These are phyloP conservation scores for Odontarrhena argentea DNA, from an alignment of 345 rosid genomes.

Conservation along the genomic window DNA sequence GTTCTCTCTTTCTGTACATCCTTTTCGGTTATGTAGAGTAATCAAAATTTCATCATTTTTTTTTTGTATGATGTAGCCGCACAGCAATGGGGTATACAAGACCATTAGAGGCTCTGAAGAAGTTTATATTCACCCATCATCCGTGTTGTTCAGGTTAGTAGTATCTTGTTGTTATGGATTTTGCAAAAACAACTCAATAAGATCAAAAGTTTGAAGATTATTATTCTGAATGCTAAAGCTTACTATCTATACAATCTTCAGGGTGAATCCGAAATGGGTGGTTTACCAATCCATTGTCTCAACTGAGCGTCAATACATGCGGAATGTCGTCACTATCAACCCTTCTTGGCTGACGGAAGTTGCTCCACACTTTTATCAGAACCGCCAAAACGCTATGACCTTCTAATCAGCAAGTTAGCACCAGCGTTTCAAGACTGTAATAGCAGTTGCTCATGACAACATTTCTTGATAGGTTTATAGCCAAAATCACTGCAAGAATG, in stretches of 20 bases:
- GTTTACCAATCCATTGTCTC: slow-evolving; percentile 80
- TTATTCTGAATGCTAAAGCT: slow-evolving; percentile 17
- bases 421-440: slow-evolving; percentile 1
- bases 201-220: not conserved
- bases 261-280: slow-evolving; percentile 94
- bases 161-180: slow-evolving; percentile 7
- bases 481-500: slow-evolving; percentile 8
- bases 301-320: slow-evolving; percentile 87
- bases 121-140: slow-evolving; percentile 89
- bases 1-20: slow-evolving; percentile 12
- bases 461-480: slow-evolving; percentile 2
- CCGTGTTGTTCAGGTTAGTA: slow-evolving; percentile 84
- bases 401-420: slow-evolving; percentile 24
- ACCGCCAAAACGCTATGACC: slow-evolving; percentile 39
- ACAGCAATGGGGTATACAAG: slow-evolving; percentile 82
- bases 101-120: slow-evolving; percentile 87
- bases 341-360: slow-evolving; percentile 81
- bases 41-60: not conserved
- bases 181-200: slow-evolving; percentile 6
- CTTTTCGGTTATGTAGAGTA: not conserved
- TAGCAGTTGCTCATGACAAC: slow-evolving; percentile 8
- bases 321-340: slow-evolving; percentile 74
- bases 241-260: slow-evolving; percentile 40
- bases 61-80: slow-evolving; percentile 47
- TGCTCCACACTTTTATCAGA: slow-evolving; percentile 84